Base-by-base conservation (phyloP, 371 early-diverging fungal species). In the Apophysomyces variabilis region DNA sequence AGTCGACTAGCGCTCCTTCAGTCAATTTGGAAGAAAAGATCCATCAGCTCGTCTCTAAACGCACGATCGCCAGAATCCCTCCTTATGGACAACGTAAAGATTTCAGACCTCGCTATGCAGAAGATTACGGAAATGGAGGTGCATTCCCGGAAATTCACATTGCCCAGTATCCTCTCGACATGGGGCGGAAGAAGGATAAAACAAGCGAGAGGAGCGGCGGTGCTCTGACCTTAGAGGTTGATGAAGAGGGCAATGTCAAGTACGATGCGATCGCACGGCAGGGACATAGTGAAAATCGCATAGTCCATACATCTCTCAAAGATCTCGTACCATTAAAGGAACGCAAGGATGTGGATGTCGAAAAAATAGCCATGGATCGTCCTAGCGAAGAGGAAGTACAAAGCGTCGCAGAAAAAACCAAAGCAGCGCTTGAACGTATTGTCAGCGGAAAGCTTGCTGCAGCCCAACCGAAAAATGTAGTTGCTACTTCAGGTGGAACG, bases 71-170 rank as follows among this genome's bases (percentile, higher is more conserved):
- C 39, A 61, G 70, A 77, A 87, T 79, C 74, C 96, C 97, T n/a
- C 89, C 92, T 16, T 76, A 96, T 68, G 94, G 96, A 13, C 74
- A 89, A 58, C 91, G 97, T 64, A 44, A 76, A 62, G 92, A 87
- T 32, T 97, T 89, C 75, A 83, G 87, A 62, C 97, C 97, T 62
- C 86, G 89, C 63, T 85, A 85, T n/a, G 77, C 80, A 11, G 87
- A 92, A 69, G 97, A 98, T 76, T 98, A 91, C 79, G 96, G 95
- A 59, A 96, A 96, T 76, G 98, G 98, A 38, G 98, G 98, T 38
- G 96, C 98, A 0, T 98, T 89, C 70, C 98, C 98, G 16, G 98
- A 98, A 77, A 90, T 96, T 63, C 90, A 90, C 64, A 78, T 92
- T 50, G 89, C 90, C 7, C 98, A 98, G 75, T 97, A 93, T 67